Conservation (phyloP, 2,329 filamentous ascomycete genomes). For the Pseudopyrenochaeta lycopersici region DNA sequence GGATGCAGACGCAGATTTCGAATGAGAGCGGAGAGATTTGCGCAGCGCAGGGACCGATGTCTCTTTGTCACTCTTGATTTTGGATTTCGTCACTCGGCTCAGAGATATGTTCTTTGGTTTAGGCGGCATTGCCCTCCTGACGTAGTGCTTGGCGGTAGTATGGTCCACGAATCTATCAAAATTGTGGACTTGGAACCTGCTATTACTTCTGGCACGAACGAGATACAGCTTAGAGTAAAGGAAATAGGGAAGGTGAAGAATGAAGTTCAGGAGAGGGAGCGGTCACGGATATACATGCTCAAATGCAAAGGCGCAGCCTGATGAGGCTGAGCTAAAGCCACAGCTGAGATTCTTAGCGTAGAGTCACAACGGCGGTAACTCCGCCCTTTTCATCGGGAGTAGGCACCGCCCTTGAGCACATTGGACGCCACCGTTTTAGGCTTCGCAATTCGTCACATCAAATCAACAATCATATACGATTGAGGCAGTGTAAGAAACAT, state of each 20-base stretch:
- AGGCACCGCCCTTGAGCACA: background rate
- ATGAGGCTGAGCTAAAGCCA: background rate
- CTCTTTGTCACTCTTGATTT: background rate
- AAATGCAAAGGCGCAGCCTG: background rate
- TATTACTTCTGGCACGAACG: background rate
- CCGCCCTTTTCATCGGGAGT: background rate
- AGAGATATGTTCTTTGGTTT: background rate
- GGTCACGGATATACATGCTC: background rate
- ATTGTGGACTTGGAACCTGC: background rate
- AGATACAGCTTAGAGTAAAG: background rate
- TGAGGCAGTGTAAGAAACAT: too few species aligned
- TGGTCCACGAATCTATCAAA: background rate
- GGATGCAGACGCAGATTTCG: background rate
- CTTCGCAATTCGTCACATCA: too few species aligned
- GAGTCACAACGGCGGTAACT: background rate
- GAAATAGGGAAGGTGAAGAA: background rate
- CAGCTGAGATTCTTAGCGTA: background rate
- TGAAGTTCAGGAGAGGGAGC: too few species aligned
- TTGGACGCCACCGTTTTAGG: background rate
- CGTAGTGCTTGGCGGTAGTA: background rate
- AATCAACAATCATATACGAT: too few species aligned
- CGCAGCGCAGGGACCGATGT: background rate
- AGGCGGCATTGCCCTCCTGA: background rate
- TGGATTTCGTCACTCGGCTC: conserved; percentile 2
- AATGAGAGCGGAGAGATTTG: background rate